Evolutionary conservation across 352 stramenopile species (phyloP).

Genomic region (Pythium dissimile): DNA sequence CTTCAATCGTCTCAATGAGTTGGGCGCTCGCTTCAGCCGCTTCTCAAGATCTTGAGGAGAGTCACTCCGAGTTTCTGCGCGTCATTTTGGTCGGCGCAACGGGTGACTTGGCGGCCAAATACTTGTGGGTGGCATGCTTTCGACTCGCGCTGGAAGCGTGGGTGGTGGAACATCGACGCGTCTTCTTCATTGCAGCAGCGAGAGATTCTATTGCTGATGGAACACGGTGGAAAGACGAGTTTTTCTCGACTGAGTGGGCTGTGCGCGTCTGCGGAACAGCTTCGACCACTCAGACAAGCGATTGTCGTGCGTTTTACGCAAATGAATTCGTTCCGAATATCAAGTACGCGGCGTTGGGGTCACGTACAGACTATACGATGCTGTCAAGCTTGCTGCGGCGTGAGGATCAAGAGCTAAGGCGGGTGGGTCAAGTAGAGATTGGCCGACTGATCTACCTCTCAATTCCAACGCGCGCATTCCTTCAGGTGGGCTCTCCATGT

Average conservation of each 20-base stretch:
- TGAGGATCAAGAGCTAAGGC: conserved; percentile 1
- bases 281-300: not conserved
- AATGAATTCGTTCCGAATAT: conserved; percentile 35
- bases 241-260: conserved; percentile 28
- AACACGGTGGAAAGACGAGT: conserved; percentile 27
- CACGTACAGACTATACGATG: conserved; percentile 29
- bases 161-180: not conserved
- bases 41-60: no score
- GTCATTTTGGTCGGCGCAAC: conserved; percentile 68
- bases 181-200: conserved; percentile 45
- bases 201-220: conserved; percentile 28
- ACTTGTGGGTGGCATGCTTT: conserved; percentile 77
- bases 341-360: conserved; percentile 40
- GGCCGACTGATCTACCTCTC: conserved; percentile 74
- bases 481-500: no score
- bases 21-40: no score
- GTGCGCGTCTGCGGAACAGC: conserved; percentile 33
- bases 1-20: no score
- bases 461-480: conserved; percentile 69
- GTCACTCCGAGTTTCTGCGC: conserved; percentile 20
- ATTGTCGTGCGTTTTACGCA: conserved; percentile 35
- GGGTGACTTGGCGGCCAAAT: conserved; percentile 79
- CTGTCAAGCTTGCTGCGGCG: conserved; percentile 1
- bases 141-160: conserved; percentile 40
- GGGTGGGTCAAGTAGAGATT: conserved; percentile 14